Evolutionary conservation across 192 early-diverging fungal genomes (phyloP).

Genomic region (Coemansia sp.): DNA sequence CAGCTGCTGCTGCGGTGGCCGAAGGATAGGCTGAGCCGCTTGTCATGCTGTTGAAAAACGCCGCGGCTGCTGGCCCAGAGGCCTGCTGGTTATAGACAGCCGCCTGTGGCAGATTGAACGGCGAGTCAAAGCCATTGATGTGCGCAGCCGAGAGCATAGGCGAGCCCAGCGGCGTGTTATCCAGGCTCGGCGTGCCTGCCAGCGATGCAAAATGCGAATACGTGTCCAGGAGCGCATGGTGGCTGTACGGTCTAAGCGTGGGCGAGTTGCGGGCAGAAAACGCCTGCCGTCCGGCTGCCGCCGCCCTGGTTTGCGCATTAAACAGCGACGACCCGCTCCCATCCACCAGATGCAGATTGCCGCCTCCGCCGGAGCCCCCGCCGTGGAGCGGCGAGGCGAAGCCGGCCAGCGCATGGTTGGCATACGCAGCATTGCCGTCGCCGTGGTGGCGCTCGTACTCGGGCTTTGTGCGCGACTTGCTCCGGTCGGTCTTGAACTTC

Average conservation of each 20-base stretch:
- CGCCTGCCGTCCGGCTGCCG: constrained; percentile 27
- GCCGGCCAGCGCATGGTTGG: constrained; percentile 47
- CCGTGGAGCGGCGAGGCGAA: constrained; percentile 27
- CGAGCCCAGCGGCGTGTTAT: constrained; percentile 51
- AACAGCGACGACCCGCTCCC: constrained; percentile 1
- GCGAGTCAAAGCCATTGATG: constrained; percentile 44
- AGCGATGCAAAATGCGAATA: constrained; percentile 57
- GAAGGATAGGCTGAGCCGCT: neutral
- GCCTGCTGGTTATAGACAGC: neutral
- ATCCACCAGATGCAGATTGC: constrained; percentile 12
- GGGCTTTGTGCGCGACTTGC: constrained; percentile 54
- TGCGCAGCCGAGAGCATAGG: constrained; percentile 49
- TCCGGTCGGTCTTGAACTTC: constrained; percentile 61
- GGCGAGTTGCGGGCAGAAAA: constrained; percentile 55
- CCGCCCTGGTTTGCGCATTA: neutral
- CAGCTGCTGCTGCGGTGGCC: constrained; percentile 10
- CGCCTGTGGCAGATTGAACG: constrained; percentile 50
- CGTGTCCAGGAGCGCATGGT: constrained; percentile 40
- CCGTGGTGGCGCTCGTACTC: constrained; percentile 54
- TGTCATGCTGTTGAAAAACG: neutral
- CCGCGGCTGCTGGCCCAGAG: neutral
- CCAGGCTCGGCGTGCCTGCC: constrained; percentile 49
- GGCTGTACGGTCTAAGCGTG: constrained; percentile 34
- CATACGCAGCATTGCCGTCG: constrained; percentile 41
- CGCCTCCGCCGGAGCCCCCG: neutral